Percentiles rank a stretch among this genome's conserved stretches.
These are phyloP conservation scores for Candida ortonii DNA, from an alignment of 805 yeast species.

Conservation along the genomic window DNA sequence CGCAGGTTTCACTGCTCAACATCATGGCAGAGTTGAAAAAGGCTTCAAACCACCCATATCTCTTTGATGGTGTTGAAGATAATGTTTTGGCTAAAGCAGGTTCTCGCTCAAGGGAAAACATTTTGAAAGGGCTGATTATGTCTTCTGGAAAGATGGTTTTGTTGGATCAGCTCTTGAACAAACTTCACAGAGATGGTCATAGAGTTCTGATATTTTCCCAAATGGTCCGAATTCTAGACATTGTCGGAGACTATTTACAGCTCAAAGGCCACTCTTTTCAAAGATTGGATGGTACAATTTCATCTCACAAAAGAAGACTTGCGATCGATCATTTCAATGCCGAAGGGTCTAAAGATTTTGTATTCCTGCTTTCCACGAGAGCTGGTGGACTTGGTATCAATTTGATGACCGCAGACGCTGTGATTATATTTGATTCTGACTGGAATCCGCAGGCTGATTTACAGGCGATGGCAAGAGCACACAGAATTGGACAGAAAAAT, in stretches of 20 bases:
- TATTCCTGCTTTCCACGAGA: constrained; percentile 85
- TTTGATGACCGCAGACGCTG: constrained; percentile 98
- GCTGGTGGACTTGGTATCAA: constrained; percentile 99
- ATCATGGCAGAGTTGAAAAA: constrained; percentile 95
- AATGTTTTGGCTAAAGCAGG: constrained; percentile 66
- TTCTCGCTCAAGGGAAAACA: constrained; percentile 66
- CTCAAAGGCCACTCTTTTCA: constrained; percentile 88
- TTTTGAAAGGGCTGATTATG: constrained; percentile 90
- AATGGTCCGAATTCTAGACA: constrained; percentile 96
- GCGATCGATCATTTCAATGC: constrained; percentile 97
- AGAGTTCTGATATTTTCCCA: constrained; percentile 93
- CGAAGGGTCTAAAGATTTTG: constrained; percentile 88
- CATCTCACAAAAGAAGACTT: constrained; percentile 88
- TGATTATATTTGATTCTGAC: constrained; percentile 94
- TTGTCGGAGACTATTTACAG: constrained; percentile 86
- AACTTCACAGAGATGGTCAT: constrained; percentile 90
- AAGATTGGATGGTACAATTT: constrained; percentile 93
- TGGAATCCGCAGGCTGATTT: constrained; percentile 99
- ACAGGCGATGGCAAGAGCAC: constrained; percentile 99
- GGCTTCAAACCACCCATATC: constrained; percentile 95
- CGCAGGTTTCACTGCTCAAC: constrained; percentile 83
- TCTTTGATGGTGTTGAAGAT: constrained; percentile 91
- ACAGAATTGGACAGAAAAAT: constrained; percentile 98
- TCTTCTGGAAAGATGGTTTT: constrained; percentile 98
- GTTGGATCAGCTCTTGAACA: constrained; percentile 79